Percentiles rank a stretch among this genome's conserved stretches.
Evolutionary conservation across 2,329 filamentous ascomycete species (phyloP).

Genomic region (Fusarium burgessii): DNA sequence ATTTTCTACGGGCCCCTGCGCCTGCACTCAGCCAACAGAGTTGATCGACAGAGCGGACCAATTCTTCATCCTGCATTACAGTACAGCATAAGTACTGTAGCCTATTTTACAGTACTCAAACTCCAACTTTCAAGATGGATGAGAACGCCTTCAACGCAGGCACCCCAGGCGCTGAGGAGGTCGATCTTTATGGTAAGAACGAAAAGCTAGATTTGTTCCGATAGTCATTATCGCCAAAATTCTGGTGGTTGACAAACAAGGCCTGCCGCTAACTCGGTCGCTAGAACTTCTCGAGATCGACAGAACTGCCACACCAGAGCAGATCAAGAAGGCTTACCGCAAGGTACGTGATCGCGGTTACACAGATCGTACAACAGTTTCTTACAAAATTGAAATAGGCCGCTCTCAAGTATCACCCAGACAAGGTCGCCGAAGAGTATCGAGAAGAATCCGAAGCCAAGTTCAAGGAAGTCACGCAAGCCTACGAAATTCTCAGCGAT

Average conservation of each 20-base stretch:
- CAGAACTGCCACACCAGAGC: constrained; percentile 76
- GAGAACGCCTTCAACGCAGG: constrained; percentile 42
- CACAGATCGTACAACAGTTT: background rate
- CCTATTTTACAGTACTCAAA: constrained; percentile 15
- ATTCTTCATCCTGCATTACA: constrained; percentile 48
- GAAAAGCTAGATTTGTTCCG: background rate
- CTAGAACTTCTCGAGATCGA: constrained; percentile 83
- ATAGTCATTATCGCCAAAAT: background rate
- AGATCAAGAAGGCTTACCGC: constrained; percentile 96
- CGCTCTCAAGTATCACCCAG: constrained; percentile 89
- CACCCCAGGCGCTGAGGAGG: constrained; percentile 54
- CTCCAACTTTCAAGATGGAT: constrained; percentile 43
- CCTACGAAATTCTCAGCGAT: constrained; percentile 97
- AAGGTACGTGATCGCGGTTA: constrained; percentile 70
- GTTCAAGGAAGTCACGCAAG: constrained; percentile 93
- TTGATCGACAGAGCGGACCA: constrained; percentile 39
- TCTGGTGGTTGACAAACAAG: constrained; percentile 12
- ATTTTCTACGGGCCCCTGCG: constrained; percentile 42
- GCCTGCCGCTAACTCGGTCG: constrained; percentile 20
- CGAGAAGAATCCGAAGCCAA: constrained; percentile 87
- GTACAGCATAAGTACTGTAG: constrained; percentile 19
- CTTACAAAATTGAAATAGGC: constrained; percentile 65
- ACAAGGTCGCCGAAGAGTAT: constrained; percentile 91
- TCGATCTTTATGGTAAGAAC: constrained; percentile 72
- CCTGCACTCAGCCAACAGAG: constrained; percentile 24